Conservation (phyloP, 176 grass and related monocot species). For the Otatea glauca region DNA sequence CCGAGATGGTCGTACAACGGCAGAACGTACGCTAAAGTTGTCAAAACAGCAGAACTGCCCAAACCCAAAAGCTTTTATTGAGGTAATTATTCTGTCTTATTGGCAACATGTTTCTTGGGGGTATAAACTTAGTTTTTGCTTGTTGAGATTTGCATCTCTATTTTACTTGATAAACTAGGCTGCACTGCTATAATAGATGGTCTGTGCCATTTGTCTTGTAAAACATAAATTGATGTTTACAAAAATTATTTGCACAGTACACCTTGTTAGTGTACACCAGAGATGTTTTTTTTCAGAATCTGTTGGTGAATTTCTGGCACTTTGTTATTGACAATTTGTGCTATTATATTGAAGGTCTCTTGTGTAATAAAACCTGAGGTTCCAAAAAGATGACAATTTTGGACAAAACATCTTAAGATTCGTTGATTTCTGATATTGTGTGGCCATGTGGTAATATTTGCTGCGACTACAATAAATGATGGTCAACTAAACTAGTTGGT, state of each 20-base stretch:
- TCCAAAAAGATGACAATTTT: background rate
- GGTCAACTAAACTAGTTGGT: constrained; percentile 1
- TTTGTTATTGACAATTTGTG: no score
- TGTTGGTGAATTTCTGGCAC: background rate
- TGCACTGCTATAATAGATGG: background rate
- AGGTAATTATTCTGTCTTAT: constrained; percentile 58
- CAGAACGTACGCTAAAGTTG: constrained; percentile 77
- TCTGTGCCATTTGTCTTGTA: background rate
- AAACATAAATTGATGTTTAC: background rate
- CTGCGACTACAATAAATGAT: background rate
- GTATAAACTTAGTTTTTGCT: background rate
- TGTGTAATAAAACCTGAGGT: background rate
- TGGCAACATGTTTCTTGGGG: background rate
- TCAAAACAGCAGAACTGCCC: constrained; percentile 93
- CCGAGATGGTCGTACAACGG: constrained; percentile 84
- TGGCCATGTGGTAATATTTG: constrained; percentile 16
- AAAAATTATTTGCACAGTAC: background rate
- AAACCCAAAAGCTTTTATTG: constrained; percentile 90
- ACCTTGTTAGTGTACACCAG: background rate
- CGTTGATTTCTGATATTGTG: background rate
- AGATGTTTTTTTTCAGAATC: background rate
- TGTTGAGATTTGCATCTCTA: background rate
- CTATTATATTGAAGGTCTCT: background rate
- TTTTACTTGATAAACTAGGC: background rate
- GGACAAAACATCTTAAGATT: background rate